A percentile compares a stretch with the other conserved stretches of the same genome.
Conservation (phyloP, 1,284 basidiomycete species). For the Apiotrichum mycotoxinovorans region DNA sequence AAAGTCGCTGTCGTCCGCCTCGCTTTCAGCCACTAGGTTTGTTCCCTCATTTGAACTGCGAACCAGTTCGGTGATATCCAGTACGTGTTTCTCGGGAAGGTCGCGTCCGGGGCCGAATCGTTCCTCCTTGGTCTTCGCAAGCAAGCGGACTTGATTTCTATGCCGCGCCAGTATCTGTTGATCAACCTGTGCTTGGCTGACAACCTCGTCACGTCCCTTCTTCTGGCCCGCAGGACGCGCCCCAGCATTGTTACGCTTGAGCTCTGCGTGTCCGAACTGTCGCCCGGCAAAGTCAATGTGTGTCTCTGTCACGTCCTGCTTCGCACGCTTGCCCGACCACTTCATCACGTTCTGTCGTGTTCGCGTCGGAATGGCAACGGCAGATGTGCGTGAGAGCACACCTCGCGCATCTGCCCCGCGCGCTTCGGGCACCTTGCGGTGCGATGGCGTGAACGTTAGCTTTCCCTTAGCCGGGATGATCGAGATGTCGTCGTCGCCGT, state of each 20-base stretch:
- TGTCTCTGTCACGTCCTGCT: slow-evolving; percentile 30
- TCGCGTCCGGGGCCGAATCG: slow-evolving; percentile 22
- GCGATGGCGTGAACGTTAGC: not conserved
- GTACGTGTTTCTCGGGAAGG: slow-evolving; percentile 25
- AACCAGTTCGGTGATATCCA: slow-evolving; percentile 18
- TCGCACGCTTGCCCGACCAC: slow-evolving; percentile 22
- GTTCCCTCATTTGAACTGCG: slow-evolving; percentile 4
- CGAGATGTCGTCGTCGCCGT: slow-evolving; percentile 24
- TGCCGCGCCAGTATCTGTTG: slow-evolving; percentile 15
- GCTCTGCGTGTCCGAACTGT: slow-evolving; percentile 26
- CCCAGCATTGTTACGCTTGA: slow-evolving; percentile 26
- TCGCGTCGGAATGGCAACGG: slow-evolving; percentile 16
- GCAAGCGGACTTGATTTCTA: slow-evolving; percentile 15
- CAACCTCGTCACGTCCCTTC: slow-evolving; percentile 22
- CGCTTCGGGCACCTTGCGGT: not conserved
- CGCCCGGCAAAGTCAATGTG: slow-evolving; percentile 32
- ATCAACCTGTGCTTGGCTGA: slow-evolving; percentile 23
- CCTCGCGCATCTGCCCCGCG: slow-evolving; percentile 21
- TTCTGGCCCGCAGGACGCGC: slow-evolving; percentile 34
- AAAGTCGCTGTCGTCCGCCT: slow-evolving; percentile 8
- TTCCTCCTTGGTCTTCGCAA: slow-evolving; percentile 27
- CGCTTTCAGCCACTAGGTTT: slow-evolving; percentile 16
- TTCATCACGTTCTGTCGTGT: slow-evolving; percentile 23
- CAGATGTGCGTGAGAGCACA: slow-evolving; percentile 14
- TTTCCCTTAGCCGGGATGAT: slow-evolving; percentile 8